These are phyloP conservation scores for Solanum commersonii DNA, from an alignment of 257 asterid genomes.

Conservation along the genomic window DNA sequence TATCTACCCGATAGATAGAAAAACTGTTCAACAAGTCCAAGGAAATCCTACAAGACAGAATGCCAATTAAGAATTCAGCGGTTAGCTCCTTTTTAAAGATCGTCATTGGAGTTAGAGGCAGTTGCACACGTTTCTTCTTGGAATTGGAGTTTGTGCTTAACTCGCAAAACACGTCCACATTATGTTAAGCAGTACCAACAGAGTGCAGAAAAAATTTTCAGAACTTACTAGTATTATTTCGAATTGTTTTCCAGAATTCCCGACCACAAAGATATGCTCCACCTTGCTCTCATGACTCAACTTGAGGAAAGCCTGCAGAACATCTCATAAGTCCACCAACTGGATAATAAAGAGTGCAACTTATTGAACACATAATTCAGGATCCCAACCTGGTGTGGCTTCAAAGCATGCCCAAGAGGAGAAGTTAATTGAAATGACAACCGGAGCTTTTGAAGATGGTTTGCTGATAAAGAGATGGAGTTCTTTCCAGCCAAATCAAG, in stretches of 20 bases:
- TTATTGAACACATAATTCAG: not conserved
- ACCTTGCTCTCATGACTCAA: conserved; percentile 76
- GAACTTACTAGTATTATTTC: conserved; percentile 68
- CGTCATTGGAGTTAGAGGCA: not conserved
- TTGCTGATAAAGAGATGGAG: conserved; percentile 62
- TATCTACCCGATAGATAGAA: conserved; percentile 81
- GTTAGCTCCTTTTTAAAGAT: not conserved
- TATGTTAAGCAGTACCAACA: not conserved
- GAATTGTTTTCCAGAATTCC: conserved; percentile 52
- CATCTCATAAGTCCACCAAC: not conserved
- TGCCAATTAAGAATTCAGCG: not conserved
- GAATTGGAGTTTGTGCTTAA: not conserved
- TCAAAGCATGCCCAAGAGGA: conserved; percentile 66
- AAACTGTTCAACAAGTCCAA: conserved; percentile 90
- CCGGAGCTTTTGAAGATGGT: conserved; percentile 87
- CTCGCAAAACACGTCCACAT: not conserved
- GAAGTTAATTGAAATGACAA: conserved; percentile 63
- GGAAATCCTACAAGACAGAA: conserved; percentile 73
- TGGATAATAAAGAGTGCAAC: not conserved
- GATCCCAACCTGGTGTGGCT: conserved; percentile 79
- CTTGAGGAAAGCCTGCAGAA: conserved; percentile 73
- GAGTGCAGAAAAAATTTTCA: conserved; percentile 2
- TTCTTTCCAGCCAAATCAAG: conserved; percentile 47
- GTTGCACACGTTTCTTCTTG: not conserved
- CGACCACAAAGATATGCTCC: conserved; percentile 86